Evolutionary conservation across 768 basidiomycete genomes (phyloP), one percentile per base, ranked within the genome.

Genomic region (Boletus patriciae): DNA sequence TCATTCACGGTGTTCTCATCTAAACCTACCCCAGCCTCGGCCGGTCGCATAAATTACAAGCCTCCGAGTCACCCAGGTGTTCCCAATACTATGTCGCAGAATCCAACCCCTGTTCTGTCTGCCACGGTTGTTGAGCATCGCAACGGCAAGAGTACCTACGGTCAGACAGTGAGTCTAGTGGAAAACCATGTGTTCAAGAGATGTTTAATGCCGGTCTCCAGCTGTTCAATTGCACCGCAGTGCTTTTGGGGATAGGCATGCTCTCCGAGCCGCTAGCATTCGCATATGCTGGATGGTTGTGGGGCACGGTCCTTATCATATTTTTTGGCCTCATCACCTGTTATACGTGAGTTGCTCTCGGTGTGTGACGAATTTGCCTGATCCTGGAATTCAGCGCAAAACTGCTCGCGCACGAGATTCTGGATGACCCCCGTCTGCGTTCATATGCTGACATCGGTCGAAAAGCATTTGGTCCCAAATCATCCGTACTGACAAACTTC

Each of bases 391-490:
- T 19, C 65, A 96, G 93, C 11, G 94, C 93, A 11, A 95, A 95
- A 72, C 80, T 94, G 45, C 82, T 98, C 16, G 93, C 92, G 0
- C 76, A 76, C 46, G 80, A 94, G 21, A 91, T 95, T 50, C 65
- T 86, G 18, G 72, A 78, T 13, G 92, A 97, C 65, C 78, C 82
- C 9, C 80, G 77, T 6, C 65, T 95, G 31, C 81, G 83, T 25
- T 92, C 94, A 6, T 98, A 97, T 68, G 83, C 92, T 4, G 95
- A 98, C 66, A 90, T 97, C 59, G 93, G 90, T 27, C 80, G 83
- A 55, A 92, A 90, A 66, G 94, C 95, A 1, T 96, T 95, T 71
- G 95, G 95, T 2, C 78, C 80, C 9, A 79, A 78, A 44, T 88
- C 87, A 0, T 85, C 82, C 31, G 74, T 83, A 1, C 62, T 88